These are phyloP conservation scores for Elsinoe australis DNA, from an alignment of 2,329 filamentous ascomycete genomes.

Conservation along the genomic window DNA sequence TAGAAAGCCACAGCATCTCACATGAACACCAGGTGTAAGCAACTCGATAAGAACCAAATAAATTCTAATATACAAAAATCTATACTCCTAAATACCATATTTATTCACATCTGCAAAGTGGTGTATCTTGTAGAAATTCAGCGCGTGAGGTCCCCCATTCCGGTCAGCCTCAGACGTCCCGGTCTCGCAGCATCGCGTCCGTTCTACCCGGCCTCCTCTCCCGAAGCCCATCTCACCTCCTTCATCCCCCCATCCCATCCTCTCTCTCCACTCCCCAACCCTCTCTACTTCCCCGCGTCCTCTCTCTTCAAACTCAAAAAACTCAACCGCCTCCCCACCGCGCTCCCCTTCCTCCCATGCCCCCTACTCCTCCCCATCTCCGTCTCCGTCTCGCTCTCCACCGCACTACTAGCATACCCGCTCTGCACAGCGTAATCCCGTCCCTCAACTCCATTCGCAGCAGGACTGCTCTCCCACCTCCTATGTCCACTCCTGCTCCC, in stretches of 20 bases:
- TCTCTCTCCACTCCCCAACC: neutral
- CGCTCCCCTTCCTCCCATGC: constrained; percentile 10
- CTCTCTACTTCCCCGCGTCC: constrained; percentile 11
- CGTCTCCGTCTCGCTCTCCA: constrained; percentile 18
- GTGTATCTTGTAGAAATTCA: too few relatives aligned
- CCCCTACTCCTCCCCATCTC: constrained; percentile 9
- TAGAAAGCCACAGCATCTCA: too few relatives aligned
- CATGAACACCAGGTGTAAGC: too few relatives aligned
- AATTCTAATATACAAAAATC: too few relatives aligned
- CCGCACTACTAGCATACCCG: constrained; percentile 1
- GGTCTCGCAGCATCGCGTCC: too few relatives aligned
- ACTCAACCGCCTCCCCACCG: constrained; percentile 12
- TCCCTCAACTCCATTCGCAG: constrained; percentile 1
- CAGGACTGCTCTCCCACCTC: constrained; percentile 9
- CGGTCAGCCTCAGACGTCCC: neutral
- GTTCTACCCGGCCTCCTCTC: neutral
- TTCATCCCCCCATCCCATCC: neutral
- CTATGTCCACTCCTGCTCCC: neutral
- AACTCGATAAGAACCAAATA: too few relatives aligned
- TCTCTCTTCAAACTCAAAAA: constrained; percentile 9
- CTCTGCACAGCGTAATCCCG: neutral
- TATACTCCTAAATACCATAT: too few relatives aligned
- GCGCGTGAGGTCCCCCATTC: too few relatives aligned
- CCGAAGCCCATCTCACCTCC: neutral
- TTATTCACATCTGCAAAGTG: too few relatives aligned